Base-by-base conservation (phyloP, 306 rosid species). In the Boehmeria nivea region DNA sequence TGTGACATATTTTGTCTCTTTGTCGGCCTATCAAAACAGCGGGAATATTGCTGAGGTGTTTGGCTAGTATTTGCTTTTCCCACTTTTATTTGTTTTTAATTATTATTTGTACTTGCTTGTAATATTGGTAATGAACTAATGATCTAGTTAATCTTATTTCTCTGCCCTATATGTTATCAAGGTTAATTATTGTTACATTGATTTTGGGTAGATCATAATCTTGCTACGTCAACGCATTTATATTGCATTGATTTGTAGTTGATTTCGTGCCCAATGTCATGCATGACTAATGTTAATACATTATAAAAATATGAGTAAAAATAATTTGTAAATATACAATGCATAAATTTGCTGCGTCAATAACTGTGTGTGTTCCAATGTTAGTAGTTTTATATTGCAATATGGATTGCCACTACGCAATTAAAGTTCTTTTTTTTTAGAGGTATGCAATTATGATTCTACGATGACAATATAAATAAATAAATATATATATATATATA, bases 21-120 rank as follows among this genome's bases (percentile, higher is more conserved):
- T 82, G 96, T 88, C 87, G 81, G 81, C 67, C 78, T 73, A 77
- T 73, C 78, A 84, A 83, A 57, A 67, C 87, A 77, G 69, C 94
- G 85, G 82, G 94, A 88, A 88, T 88, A 88, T 82, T 88, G 89
- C 71, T 57, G 24, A 57, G 39, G 16, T 76, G 74, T 77, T 76
- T 54, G 36, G 19, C 31, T 49, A 45, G 54, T 13, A 11, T 65
- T 10, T 61, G 8, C 37, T 27, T 46, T 43, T 34, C 49, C 17
- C 16, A 12, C 2, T 11, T 42, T 2, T 57, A 18, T 16, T 50
- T n/a, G n/a, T n/a, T 31, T 17, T 24, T 31, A 31, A 31, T 31
- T 31, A n/a, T 31, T 31, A 31, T 1, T 31, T 31, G 36, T 40
- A 40, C 45, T 40, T 40, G 45, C 45, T 40, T 39, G 43, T 19